phyloP scores from a whole-genome alignment of 768 basidiomycete genomes.

The Termitomyces sp. region DNA sequence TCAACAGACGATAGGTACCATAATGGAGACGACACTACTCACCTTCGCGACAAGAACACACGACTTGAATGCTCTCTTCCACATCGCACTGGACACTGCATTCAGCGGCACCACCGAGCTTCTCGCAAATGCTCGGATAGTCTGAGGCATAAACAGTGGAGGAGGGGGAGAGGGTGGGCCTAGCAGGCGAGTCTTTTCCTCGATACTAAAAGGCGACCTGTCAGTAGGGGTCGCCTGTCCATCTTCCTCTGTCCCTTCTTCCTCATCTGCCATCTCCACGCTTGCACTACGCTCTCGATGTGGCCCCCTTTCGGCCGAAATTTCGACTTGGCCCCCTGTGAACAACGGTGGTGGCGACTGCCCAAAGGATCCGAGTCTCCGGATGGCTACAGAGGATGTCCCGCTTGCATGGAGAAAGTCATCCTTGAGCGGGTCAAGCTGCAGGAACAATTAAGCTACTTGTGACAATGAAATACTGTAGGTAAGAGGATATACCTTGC shows the following conservation, averaged over 20 bases:
- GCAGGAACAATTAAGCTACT: neutral
- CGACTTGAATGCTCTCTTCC: conserved; percentile 19
- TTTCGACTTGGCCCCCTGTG: neutral
- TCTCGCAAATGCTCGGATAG: neutral
- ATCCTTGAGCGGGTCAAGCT: conserved; percentile 16
- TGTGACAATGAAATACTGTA: neutral
- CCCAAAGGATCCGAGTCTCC: conserved; percentile 5
- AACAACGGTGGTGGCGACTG: neutral
- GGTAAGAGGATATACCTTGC: conserved; percentile 49
- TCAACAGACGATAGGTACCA: neutral
- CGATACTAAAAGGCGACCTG: neutral
- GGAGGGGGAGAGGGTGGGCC: conserved; percentile 14
- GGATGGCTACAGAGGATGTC: conserved; percentile 8
- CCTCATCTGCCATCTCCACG: neutral
- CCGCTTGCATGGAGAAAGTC: conserved; percentile 3
- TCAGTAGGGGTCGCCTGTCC: conserved; percentile 6
- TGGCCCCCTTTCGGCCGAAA: neutral
- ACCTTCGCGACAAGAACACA: conserved; percentile 24
- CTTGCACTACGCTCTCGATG: neutral
- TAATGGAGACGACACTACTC: neutral
- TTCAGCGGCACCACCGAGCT: neutral
- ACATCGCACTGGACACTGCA: conserved; percentile 2
- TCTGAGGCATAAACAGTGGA: neutral
- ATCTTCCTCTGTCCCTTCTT: neutral
- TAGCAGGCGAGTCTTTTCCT: conserved; percentile 12